Evolutionary conservation across 257 asterid species (phyloP), one percentile per base, ranked within the genome.

Genomic region (Buddleja alternifolia): DNA sequence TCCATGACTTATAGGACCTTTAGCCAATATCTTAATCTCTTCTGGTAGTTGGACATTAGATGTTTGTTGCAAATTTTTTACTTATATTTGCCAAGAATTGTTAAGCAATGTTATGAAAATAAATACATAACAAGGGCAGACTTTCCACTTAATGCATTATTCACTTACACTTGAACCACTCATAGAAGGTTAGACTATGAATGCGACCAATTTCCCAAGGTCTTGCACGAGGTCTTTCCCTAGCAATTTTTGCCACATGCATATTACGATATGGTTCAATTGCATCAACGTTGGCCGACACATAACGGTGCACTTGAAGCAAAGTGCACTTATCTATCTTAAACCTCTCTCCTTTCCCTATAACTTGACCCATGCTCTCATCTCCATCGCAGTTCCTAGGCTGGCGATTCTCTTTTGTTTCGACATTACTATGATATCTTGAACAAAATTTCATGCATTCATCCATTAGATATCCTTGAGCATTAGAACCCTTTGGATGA

Each of bases 381-480:
- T 5, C 23, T 25, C 32, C 45, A 58, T 58, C 63, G 11, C 19
- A 17, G n/a, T 58, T 58, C 29, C 68, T 44, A 46, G 9, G 16
- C 1, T 58, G 41, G 6, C 53, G 32, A 17, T 47, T 59, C 29
- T 45, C 23, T 8, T 32, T 47, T 34, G 75, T 58, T 41, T 59
- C 75, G 10, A 37, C 36, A 29, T 57, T 24, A 15, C 45, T 51
- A 14, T 45, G 25, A 11, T 70, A 47, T 32, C 50, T 45, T 10
- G 69, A 52, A 41, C 76, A 61, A 52, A 71, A 71, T 4, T 53
- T 37, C 52, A 50, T 39, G 48, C 76, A 71, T 16, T 71, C 70
- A 20, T 71, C 40, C 1, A 42, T 53, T 32, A 67, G 3, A 41
- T 41, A n/a, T n/a, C n/a, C n/a, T n/a, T n/a, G n/a, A n/a, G n/a